Evolutionary conservation across 768 basidiomycete genomes (phyloP).

Genomic region (Mycena alexandri): DNA sequence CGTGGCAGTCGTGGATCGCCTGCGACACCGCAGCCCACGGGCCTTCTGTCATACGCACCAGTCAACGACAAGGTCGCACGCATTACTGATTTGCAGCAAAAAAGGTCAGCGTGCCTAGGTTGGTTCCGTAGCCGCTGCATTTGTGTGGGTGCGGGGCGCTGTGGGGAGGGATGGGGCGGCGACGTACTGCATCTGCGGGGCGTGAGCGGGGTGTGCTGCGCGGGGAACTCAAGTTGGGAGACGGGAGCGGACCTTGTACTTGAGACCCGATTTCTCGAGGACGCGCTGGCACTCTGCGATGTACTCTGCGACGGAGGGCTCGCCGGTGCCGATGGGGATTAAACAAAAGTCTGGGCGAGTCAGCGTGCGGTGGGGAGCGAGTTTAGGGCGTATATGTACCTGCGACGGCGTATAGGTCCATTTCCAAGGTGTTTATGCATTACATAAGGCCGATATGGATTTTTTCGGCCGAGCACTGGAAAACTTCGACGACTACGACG

Average conservation of each 20-base stretch:
- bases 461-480: no score
- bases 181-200: slow-evolving; percentile 75
- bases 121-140: slow-evolving; percentile 90
- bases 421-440: no score
- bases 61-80: slow-evolving; percentile 5
- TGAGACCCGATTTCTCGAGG: slow-evolving; percentile 85
- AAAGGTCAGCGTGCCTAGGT: slow-evolving; percentile 77
- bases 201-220: no score
- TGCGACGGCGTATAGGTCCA: slow-evolving; percentile 81
- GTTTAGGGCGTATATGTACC: slow-evolving; percentile 58
- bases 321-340: slow-evolving; percentile 85
- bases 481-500: no score
- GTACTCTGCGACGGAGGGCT: slow-evolving; percentile 83
- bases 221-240: not conserved
- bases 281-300: slow-evolving; percentile 87
- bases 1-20: slow-evolving; percentile 93
- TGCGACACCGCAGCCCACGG: slow-evolving; percentile 87
- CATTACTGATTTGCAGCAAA: no score
- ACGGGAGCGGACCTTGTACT: slow-evolving; percentile 72
- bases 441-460: no score
- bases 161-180: slow-evolving; percentile 11
- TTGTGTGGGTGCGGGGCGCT: slow-evolving; percentile 9
- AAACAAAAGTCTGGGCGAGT: slow-evolving; percentile 78
- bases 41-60: slow-evolving; percentile 64
- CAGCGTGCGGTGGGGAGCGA: slow-evolving; percentile 7